These are phyloP conservation scores for Clathrospora elynae DNA, from an alignment of 2,329 filamentous ascomycete genomes.

Conservation along the genomic window DNA sequence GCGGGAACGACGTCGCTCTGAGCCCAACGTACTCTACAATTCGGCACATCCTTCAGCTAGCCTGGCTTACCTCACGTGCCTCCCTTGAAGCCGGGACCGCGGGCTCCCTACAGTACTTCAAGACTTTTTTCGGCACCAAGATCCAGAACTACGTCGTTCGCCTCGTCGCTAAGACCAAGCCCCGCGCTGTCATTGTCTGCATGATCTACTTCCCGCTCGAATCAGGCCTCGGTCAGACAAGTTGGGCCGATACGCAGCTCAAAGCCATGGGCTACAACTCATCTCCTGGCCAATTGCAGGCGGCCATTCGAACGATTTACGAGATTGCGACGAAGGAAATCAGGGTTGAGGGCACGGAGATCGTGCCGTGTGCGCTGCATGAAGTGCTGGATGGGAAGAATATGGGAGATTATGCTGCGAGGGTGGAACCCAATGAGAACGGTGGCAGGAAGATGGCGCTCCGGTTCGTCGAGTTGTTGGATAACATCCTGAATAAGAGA, in stretches of 20 bases:
- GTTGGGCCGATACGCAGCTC: conserved; percentile 44
- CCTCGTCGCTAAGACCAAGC: conserved; percentile 37
- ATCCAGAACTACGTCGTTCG: conserved; percentile 35
- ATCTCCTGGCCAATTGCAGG: conserved; percentile 38
- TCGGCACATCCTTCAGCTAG: conserved; percentile 40
- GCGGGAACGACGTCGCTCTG: conserved; percentile 46
- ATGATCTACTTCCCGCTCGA: conserved; percentile 50
- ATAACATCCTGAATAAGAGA: neutral
- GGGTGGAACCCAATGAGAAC: conserved; percentile 44
- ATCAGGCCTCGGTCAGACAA: conserved; percentile 28
- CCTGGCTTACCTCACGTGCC: conserved; percentile 34
- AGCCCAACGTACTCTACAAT: conserved; percentile 36
- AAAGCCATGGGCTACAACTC: conserved; percentile 40
- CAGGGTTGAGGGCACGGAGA: conserved; percentile 33
- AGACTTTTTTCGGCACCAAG: conserved; percentile 36
- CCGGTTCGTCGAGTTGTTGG: conserved; percentile 30
- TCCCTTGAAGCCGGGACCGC: conserved; percentile 34
- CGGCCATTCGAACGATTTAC: conserved; percentile 43
- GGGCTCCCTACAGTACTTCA: conserved; percentile 40
- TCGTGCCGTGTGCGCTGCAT: conserved; percentile 42
- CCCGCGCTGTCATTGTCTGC: conserved; percentile 43
- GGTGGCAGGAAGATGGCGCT: conserved; percentile 45
- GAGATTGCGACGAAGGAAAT: conserved; percentile 37
- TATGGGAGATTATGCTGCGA: conserved; percentile 38
- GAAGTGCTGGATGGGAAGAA: conserved; percentile 42